Base-by-base conservation (phyloP, 1,284 basidiomycete genomes). In the Puccinia novopanici region DNA sequence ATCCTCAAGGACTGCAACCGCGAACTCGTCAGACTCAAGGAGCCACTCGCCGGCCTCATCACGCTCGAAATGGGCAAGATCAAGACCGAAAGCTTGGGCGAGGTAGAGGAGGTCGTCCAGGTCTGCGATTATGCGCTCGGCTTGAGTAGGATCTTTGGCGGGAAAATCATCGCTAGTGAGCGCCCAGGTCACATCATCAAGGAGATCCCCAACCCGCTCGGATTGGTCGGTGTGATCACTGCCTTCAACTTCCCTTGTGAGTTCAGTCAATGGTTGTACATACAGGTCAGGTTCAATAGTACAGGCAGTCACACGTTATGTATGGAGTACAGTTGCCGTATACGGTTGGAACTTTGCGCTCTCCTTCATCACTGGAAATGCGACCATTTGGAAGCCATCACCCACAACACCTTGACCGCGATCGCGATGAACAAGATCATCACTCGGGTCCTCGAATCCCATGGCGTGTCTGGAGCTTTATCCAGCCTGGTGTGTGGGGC, bases 71-170 rank as follows among this genome's bases (percentile, higher is more conserved):
- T 97, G 95, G 95, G 88, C 68, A 98, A 98, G 87, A 95, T 97
- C 83, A 89, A 89, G 83, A 91, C 92, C n/a, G 95, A 98, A 85
- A 95, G 94, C 48, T 88, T 91, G 65, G 94, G 94, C 24, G 94
- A 98, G 87, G 94, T 98, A 0, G 93, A 95, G 85, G 94, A 97
- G 87, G 95, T 95, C 83, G 90, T 98, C 81, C 95, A 98, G 85
- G 94, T 96, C 80, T 89, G 89, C 75, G 92, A 92, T 85, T 91
- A 91, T 85, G 91, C 89, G 4, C 91, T 94, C 27, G 95, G 95
- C 2, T 87, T 97, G 71, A 77, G 81, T 12, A 74, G 82, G 24
- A 82, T 82, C 74, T 74, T 82, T 12, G 75, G 76, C 40, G 84
- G 84, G 3, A 83, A 80, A n/a, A 82, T 84, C 9, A 75, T 85